These are phyloP conservation scores for Fonsecaea multimorphosa DNA, from an alignment of 2,329 filamentous ascomycete genomes.

Conservation along the genomic window DNA sequence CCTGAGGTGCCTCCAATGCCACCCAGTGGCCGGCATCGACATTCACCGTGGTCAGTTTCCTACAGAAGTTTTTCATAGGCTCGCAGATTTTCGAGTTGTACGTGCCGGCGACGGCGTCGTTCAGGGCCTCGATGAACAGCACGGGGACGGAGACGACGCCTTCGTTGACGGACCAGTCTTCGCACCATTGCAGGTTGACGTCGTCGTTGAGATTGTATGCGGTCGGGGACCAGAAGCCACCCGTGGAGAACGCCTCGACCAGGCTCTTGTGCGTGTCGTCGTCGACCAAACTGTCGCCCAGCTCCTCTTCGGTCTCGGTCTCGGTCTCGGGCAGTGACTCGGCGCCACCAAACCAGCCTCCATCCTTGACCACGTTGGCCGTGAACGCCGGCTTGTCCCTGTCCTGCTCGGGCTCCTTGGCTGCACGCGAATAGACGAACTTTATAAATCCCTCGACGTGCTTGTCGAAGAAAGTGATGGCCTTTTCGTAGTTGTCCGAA, in stretches of 20 bases:
- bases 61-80: constrained; percentile 30
- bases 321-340: neutral
- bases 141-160: constrained; percentile 30
- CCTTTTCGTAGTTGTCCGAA: constrained; percentile 15
- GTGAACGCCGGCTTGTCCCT: constrained; percentile 20
- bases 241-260: constrained; percentile 44
- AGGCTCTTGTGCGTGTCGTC: constrained; percentile 18
- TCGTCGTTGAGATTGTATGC: constrained; percentile 55
- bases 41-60: constrained; percentile 23
- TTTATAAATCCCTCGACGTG: constrained; percentile 23
- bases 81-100: constrained; percentile 20
- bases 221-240: constrained; percentile 49
- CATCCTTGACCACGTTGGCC: constrained; percentile 40
- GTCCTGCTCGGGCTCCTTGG: neutral
- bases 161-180: constrained; percentile 47
- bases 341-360: constrained; percentile 28
- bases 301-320: constrained; percentile 10
- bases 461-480: constrained; percentile 21
- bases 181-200: constrained; percentile 51
- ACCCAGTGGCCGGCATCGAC: constrained; percentile 73
- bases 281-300: constrained; percentile 16
- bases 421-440: neutral
- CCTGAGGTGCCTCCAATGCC: constrained; percentile 71
- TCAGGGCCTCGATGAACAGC: constrained; percentile 29
- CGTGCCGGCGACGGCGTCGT: constrained; percentile 23